These are phyloP conservation scores for Cystofilobasidium macerans DNA, from an alignment of 768 basidiomycete species.

Conservation along the genomic window DNA sequence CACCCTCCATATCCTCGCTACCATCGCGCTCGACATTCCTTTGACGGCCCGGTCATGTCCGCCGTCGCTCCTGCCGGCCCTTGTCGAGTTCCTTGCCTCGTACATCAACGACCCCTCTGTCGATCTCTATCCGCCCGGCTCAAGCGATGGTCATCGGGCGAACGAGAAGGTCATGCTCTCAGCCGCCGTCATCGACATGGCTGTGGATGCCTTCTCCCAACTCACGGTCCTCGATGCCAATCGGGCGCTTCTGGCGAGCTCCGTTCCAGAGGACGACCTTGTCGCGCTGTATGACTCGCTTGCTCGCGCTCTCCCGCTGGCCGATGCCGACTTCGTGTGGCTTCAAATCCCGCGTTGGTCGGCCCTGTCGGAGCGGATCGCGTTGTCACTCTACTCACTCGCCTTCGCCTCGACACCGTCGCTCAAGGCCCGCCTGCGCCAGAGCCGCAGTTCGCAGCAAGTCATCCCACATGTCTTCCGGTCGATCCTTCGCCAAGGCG, in stretches of 20 bases:
- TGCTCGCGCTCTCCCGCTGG: constrained; percentile 71
- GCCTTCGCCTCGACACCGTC: constrained; percentile 69
- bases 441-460: constrained; percentile 44
- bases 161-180: constrained; percentile 37
- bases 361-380: constrained; percentile 63
- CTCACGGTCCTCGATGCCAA: constrained; percentile 66
- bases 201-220: constrained; percentile 75
- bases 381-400: constrained; percentile 75
- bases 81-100: constrained; percentile 59
- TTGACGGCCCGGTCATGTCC: constrained; percentile 43
- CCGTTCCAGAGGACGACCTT: constrained; percentile 40
- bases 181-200: constrained; percentile 51
- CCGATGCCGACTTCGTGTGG: constrained; percentile 55
- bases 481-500: constrained; percentile 31
- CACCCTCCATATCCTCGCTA: constrained; percentile 56
- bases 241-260: constrained; percentile 52
- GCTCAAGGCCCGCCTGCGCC: constrained; percentile 60
- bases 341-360: constrained; percentile 53
- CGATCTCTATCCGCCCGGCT: constrained; percentile 42
- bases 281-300: constrained; percentile 57
- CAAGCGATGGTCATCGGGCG: constrained; percentile 40
- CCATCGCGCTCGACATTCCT: constrained; percentile 48
- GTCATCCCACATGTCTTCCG: constrained; percentile 51
- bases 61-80: constrained; percentile 42
- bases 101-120: constrained; percentile 63